Percentiles rank a stretch among this genome's conserved stretches.
These are phyloP conservation scores for Ulota crispa DNA, from an alignment of 225 moss, liverwort and hornwort species.

Conservation along the genomic window DNA sequence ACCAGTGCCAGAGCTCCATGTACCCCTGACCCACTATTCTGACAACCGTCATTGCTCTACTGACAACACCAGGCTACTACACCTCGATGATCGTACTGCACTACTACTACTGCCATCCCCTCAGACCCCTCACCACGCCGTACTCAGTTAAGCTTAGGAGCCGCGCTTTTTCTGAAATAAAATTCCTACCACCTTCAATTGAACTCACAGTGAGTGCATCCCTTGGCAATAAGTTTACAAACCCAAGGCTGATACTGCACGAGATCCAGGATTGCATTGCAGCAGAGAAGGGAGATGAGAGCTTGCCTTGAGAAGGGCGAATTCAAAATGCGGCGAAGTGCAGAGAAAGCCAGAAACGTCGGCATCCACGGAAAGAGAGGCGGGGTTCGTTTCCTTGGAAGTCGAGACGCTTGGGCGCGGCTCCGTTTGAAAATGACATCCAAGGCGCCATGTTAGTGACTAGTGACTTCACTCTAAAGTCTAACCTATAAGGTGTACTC, in stretches of 20 bases:
- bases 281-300: background rate
- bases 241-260: background rate
- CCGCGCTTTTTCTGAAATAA: background rate
- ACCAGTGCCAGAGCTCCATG: slow-evolving; percentile 20
- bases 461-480: no score
- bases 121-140: no score
- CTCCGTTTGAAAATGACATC: background rate
- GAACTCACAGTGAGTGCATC: background rate
- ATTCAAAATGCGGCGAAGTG: background rate
- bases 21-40: slow-evolving; percentile 26
- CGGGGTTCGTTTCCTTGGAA: no score
- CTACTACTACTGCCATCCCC: background rate
- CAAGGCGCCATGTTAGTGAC: background rate
- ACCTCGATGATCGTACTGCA: background rate
- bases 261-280: background rate
- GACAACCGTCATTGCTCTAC: slow-evolving; percentile 29
- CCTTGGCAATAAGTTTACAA: background rate
- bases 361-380: background rate
- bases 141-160: slow-evolving; percentile 2
- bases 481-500: no score
- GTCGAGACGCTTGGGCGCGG: background rate
- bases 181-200: background rate
- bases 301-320: background rate
- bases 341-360: background rate
- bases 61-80: slow-evolving; percentile 6